Evolutionary conservation across 768 basidiomycete genomes (phyloP), one percentile per base, ranked within the genome.

Genomic region (Lactarius hengduanensis): DNA sequence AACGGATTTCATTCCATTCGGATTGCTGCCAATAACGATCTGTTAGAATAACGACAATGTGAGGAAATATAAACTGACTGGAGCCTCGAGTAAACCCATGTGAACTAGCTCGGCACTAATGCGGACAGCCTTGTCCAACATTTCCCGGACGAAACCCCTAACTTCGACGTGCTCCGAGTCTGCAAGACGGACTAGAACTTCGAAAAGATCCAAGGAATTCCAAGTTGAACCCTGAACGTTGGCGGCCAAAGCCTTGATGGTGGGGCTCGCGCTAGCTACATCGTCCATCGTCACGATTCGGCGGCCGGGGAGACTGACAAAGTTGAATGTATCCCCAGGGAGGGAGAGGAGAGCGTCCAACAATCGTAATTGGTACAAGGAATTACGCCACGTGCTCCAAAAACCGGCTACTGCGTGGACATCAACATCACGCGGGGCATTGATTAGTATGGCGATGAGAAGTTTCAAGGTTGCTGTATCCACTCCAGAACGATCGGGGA

Each of bases 31-130:
- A 43, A 55, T 22, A n/a, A 40, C 15, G 62, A 36, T 74, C 53
- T 72, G 65, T 45, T 61, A 70, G 65, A 34, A 64, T 26, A 22
- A 63, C 53, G 65, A 22, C 34, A 50, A 32, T 55, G 9, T 13
- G 50, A 57, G 26, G 53, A 28, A 38, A 40, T 15, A 45, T 43
- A 36, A 20, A 83, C 95, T 70, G 75, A 96, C 96, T 57, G 91
- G 86, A 41, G 96, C 89, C 79, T 95, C 92, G 59, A 97, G 82
- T 56, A 98, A 76, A 65, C 94, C 97, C 84, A 98, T 90, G 72
- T 98, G 87, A 11, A 97, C 92, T 40, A 98, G 78, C 76, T 99
- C 97, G 0, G 96, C 92, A 62, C 93, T 94, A 71, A 94, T 90
- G 78, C 93, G 93, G 59, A 94, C 86, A 0, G 93, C 96, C 73